phyloP scores from a whole-genome alignment of 148 eudicot species.

The Chenopodium album region DNA sequence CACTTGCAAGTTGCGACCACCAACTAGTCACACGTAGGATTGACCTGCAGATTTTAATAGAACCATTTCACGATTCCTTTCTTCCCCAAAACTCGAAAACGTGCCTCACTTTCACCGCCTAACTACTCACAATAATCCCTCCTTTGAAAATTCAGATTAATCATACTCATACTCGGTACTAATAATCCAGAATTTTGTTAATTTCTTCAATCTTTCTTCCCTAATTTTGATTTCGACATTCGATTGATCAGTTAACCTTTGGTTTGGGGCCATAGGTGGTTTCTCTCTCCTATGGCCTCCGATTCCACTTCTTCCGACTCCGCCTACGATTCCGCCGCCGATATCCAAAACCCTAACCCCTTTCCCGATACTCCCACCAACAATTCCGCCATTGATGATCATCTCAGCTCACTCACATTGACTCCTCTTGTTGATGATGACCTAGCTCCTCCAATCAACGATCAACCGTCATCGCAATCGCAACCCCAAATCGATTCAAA shows the following conservation, averaged over 20 bases:
- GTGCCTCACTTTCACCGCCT: background rate
- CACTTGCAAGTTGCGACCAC: background rate
- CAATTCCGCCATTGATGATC: slow-evolving; percentile 53
- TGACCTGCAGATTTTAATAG: background rate
- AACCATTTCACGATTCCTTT: background rate
- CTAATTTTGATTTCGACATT: background rate
- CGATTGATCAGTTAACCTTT: no score
- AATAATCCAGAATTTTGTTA: no score
- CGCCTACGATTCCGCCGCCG: slow-evolving; percentile 33
- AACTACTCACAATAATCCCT: no score
- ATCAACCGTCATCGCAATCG: no score
- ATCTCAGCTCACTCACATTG: slow-evolving; percentile 47
- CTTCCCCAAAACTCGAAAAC: background rate
- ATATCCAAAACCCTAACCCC: slow-evolving; percentile 45
- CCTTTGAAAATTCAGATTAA: no score
- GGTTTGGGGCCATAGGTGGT: slow-evolving; percentile 4
- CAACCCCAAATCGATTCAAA: no score
- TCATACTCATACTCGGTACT: no score
- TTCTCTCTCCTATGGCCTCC: slow-evolving; percentile 38
- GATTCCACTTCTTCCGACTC: slow-evolving; percentile 40
- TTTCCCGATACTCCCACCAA: slow-evolving; percentile 21
- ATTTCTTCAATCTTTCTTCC: no score
- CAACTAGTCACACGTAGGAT: background rate
- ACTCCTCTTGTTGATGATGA: slow-evolving; percentile 3
- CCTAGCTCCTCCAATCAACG: background rate